phyloP scores from a whole-genome alignment of 202 grass and related monocot genomes.

The Panicum virgatum region DNA sequence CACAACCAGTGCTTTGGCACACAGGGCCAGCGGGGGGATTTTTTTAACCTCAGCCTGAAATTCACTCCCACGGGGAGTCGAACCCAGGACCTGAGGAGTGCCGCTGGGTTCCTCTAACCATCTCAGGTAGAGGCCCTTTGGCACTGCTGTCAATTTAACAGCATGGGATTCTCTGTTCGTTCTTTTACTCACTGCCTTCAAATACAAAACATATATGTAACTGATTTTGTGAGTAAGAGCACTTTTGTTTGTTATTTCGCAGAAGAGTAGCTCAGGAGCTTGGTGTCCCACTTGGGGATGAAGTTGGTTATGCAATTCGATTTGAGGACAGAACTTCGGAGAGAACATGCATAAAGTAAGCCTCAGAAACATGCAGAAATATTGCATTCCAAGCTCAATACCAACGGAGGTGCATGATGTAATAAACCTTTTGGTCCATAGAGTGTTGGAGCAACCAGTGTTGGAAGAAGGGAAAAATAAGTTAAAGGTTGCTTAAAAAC shows the following conservation, averaged over 20 bases:
- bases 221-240: background rate
- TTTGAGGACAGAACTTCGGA: slow-evolving; percentile 96
- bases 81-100: no score
- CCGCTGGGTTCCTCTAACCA: no score
- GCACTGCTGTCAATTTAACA: slow-evolving; percentile 9
- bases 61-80: no score
- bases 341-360: slow-evolving; percentile 89
- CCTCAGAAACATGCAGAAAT: slow-evolving; percentile 1
- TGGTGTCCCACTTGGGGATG: slow-evolving; percentile 72
- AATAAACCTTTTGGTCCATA: background rate
- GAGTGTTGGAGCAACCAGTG: background rate
- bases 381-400: background rate
- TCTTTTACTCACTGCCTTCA: background rate
- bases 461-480: background rate
- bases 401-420: background rate
- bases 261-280: slow-evolving; percentile 96
- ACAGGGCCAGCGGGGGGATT: no score
- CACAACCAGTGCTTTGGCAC: no score
- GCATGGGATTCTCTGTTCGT: background rate
- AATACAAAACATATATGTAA: background rate
- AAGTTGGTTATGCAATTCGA: slow-evolving; percentile 93
- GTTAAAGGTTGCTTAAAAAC: background rate
- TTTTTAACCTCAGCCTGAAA: no score
- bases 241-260: slow-evolving; percentile 33
- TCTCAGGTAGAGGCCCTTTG: no score